A percentile compares a stretch with the other conserved stretches of the same genome.
Conservation (phyloP, 2,329 filamentous ascomycete species). For the Pseudocercospora cruenta region DNA sequence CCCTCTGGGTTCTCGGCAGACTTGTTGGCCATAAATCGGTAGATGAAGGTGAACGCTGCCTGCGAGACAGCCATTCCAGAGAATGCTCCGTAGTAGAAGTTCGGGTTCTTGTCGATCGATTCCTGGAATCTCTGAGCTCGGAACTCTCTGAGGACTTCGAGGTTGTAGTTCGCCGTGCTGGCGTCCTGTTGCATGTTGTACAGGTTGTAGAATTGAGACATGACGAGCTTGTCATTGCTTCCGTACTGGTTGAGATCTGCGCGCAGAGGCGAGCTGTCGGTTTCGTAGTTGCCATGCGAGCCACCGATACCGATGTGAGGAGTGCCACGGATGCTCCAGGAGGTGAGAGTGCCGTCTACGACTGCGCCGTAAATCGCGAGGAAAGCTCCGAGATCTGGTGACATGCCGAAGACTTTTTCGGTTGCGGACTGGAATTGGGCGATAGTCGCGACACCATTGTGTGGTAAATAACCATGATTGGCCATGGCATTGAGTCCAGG, state of each 20-base stretch:
- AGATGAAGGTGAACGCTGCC: slow-evolving; percentile 24
- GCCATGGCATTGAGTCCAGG: slow-evolving; percentile 41
- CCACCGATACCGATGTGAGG: slow-evolving; percentile 33
- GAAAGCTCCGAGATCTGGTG: slow-evolving; percentile 37
- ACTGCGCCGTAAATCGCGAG: slow-evolving; percentile 40
- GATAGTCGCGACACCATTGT: slow-evolving; percentile 40
- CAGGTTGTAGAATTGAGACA: slow-evolving; percentile 31
- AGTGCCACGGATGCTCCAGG: slow-evolving; percentile 37
- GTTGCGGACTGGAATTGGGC: slow-evolving; percentile 36
- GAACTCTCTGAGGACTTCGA: slow-evolving; percentile 36
- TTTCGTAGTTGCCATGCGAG: slow-evolving; percentile 41
- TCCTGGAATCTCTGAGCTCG: slow-evolving; percentile 37
- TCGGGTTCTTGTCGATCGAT: slow-evolving; percentile 14
- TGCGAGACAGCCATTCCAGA: slow-evolving; percentile 2
- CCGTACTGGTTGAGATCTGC: slow-evolving; percentile 39
- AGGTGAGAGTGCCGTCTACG: slow-evolving; percentile 35
- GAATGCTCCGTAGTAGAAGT: slow-evolving; percentile 26
- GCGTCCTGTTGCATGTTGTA: slow-evolving; percentile 33
- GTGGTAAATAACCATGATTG: slow-evolving; percentile 40
- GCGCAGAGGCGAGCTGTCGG: slow-evolving; percentile 38
- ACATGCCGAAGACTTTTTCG: slow-evolving; percentile 36
- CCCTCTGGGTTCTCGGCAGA: slow-evolving; percentile 40
- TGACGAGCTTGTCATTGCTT: slow-evolving; percentile 25
- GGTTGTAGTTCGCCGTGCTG: slow-evolving; percentile 37
- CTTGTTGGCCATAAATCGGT: slow-evolving; percentile 40